phyloP scores from a whole-genome alignment of 2,329 filamentous ascomycete species.

The Ophiostoma sp. region DNA sequence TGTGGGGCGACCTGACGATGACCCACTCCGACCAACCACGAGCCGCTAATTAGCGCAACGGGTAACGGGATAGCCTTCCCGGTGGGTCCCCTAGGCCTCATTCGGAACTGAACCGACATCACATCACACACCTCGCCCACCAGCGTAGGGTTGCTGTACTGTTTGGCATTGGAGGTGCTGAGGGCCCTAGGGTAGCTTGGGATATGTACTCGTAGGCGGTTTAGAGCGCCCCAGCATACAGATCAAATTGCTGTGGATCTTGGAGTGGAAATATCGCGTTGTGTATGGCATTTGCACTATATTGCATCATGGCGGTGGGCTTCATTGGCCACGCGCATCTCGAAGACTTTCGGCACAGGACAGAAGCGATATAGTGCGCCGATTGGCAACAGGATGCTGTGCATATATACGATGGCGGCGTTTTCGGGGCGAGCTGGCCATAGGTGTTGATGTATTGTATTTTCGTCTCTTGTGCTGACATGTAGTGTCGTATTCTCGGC shows the following conservation, averaged over 20 bases:
- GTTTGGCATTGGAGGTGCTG: not conserved
- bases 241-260: too few species aligned
- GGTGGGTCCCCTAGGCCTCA: not conserved
- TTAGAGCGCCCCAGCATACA: too few species aligned
- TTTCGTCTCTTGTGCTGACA: not conserved
- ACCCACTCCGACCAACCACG: not conserved
- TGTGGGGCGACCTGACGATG: not conserved
- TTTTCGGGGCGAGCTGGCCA: too few species aligned
- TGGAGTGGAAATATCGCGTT: too few species aligned
- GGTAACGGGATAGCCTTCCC: not conserved
- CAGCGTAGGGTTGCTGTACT: not conserved
- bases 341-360: too few species aligned
- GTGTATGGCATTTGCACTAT: too few species aligned
- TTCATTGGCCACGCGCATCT: too few species aligned
- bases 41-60: not conserved
- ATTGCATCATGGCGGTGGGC: too few species aligned
- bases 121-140: conserved; percentile 2
- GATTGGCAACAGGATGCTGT: too few species aligned
- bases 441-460: not conserved
- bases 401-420: too few species aligned
- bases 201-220: not conserved
- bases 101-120: not conserved
- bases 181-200: not conserved
- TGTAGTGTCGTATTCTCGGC: not conserved
- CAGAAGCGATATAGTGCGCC: too few species aligned